Base-by-base conservation (phyloP, 2,329 filamentous ascomycete species). In the Cytospora piceicola region DNA sequence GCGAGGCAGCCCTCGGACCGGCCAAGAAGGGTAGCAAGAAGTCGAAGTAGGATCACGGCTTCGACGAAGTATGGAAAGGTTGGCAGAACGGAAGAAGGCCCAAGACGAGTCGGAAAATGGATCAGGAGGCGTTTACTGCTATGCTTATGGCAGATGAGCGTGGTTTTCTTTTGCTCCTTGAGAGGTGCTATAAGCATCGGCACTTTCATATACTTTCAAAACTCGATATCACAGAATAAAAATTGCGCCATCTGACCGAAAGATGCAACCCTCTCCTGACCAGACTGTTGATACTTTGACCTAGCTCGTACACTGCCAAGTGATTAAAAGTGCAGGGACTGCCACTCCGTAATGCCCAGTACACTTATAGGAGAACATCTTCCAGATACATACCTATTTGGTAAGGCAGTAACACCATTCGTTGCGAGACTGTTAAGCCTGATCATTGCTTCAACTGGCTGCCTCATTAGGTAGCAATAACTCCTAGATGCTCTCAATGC, bases 1-100 rank as follows among this genome's bases (percentile, higher is more conserved):
- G 85, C 32, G 82, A 82, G 74, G 80, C 81, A 9, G 84, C 83
- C 9, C 74, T 83, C 54, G 83, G 81, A 11, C 57, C 63, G 11
- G n/a, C 53, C 54, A 82, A 82, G 76, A 85, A 84, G 73, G 72
- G 73, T 14, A 78, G 77, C 71, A 71, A 75, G 69, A 84, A 84
- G 77, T 57, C 61, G 15, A 63, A 63, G 39, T 63, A 57, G 42
- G 9, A 9, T 30, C 46, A 29, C 15, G 54, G 12, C 60, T 57
- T 57, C 39, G 30, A 51, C 24, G 14, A 15, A 49, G n/a, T 46
- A 12, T 15, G 54, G 20, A 34, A n/a, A 36, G 15, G 60, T 20
- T 15, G 30, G 11, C 14, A 8, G 61, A n/a, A 8, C n/a, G 7
- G 29, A 49, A 30, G 24, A 49, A 12, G n/a, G n/a, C n/a, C 46